Percentiles rank a stretch among this genome's conserved stretches.
phyloP scores from a whole-genome alignment of 2,329 filamentous ascomycete genomes.

The Xylariaceae sp. region DNA sequence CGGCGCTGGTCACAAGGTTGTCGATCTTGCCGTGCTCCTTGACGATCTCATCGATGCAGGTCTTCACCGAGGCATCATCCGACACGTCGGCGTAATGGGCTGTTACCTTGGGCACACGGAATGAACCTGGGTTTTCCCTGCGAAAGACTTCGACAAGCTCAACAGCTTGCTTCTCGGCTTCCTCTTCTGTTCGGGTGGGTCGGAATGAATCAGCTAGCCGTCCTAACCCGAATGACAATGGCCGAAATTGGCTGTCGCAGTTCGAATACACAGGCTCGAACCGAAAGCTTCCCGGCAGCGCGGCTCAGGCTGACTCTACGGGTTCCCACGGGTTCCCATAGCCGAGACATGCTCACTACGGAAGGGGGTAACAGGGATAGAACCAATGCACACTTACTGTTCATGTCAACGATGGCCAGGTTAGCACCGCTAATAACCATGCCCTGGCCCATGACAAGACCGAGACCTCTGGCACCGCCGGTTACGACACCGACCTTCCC shows the following conservation, averaged over 20 bases:
- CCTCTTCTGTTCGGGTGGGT: slow-evolving; percentile 58
- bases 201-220: slow-evolving; percentile 17
- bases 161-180: slow-evolving; percentile 72
- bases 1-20: slow-evolving; percentile 90
- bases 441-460: slow-evolving; percentile 88
- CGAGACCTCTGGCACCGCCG: slow-evolving; percentile 82
- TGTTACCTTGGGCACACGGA: slow-evolving; percentile 73
- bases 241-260: neutral
- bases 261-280: neutral
- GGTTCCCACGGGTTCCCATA: neutral
- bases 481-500: slow-evolving; percentile 81
- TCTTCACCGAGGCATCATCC: slow-evolving; percentile 71
- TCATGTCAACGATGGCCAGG: slow-evolving; percentile 89
- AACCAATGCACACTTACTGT: slow-evolving; percentile 59
- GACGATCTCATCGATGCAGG: slow-evolving; percentile 67
- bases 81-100: slow-evolving; percentile 88
- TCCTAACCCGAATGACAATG: neutral
- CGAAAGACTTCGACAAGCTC: slow-evolving; percentile 71
- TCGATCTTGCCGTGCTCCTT: slow-evolving; percentile 76
- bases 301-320: neutral
- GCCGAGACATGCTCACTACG: neutral
- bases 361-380: neutral
- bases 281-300: neutral
- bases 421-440: slow-evolving; percentile 84
- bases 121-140: slow-evolving; percentile 71